Percentiles rank a stretch among this genome's conserved stretches.
Evolutionary conservation across 768 basidiomycete species (phyloP).

Genomic region (Gymnopilus junonius): DNA sequence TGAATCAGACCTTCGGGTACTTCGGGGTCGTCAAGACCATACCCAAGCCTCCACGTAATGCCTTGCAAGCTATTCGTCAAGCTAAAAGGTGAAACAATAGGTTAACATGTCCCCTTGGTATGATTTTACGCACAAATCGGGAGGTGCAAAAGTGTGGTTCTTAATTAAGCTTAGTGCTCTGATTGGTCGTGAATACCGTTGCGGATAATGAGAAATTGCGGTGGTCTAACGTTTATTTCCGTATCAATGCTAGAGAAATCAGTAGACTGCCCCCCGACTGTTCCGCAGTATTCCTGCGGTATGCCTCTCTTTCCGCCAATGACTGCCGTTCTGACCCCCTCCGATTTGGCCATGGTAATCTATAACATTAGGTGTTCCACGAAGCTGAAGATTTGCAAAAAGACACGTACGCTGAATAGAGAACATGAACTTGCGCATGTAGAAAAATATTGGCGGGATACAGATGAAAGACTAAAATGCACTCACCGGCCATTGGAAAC

Average conservation of each 20-base stretch:
- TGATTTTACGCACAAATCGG: constrained; percentile 54
- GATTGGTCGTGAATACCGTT: constrained; percentile 36
- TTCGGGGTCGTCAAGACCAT: constrained; percentile 53
- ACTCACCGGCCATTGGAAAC: constrained; percentile 58
- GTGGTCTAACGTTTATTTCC: constrained; percentile 50
- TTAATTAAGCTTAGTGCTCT: constrained; percentile 54
- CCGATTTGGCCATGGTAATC: constrained; percentile 64
- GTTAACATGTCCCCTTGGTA: background rate
- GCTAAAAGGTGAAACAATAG: constrained; percentile 27
- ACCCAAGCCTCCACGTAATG: constrained; percentile 67
- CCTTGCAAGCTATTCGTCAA: constrained; percentile 61
- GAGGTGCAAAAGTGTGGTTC: constrained; percentile 57
- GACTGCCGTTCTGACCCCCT: constrained; percentile 61
- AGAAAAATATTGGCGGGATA: background rate
- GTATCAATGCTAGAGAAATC: constrained; percentile 63
- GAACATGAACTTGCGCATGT: constrained; percentile 54
- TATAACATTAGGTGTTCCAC: constrained; percentile 19
- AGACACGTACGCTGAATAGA: constrained; percentile 44
- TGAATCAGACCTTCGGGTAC: constrained; percentile 57
- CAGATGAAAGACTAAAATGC: background rate
- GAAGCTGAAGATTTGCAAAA: background rate
- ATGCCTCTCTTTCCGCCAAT: constrained; percentile 53
- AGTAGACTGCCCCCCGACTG: constrained; percentile 65
- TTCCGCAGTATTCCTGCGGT: constrained; percentile 62
- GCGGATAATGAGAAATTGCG: background rate